Base-by-base conservation (phyloP, 345 rosid genomes). In the Passiflora organensis region DNA sequence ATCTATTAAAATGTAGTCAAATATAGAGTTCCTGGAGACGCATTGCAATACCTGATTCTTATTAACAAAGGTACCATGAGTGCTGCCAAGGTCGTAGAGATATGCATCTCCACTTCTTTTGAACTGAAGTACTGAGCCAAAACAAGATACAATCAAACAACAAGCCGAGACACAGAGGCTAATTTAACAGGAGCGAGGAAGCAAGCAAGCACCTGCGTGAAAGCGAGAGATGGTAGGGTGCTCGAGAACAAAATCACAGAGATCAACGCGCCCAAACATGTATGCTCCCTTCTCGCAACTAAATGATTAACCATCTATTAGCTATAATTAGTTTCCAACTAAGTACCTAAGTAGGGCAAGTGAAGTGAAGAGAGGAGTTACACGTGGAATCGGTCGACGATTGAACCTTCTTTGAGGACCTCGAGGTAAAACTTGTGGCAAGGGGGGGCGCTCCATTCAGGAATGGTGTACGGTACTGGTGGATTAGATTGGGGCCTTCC, bases 171-270 rank as follows among this genome's bases (percentile, higher is more conserved):
- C 39, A 9, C 28, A 25, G 17, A 22, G 9, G 32, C n/a, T n/a
- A 19, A 22, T 9, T 21, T 1, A 21, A 51, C 34, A 51, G 8
- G 25, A 44, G 34, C 34, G n/a, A 39, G 49, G 44, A 16, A 16
- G 25, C 32, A 53, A 43, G 32, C 14, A 54, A 45, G 32, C 72
- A 93, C 99, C 97, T 18, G 99, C 94, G 70, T 93, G 97, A 66
- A 89, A 93, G 46, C 97, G 84, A 32, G 99, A 93, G 49, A 93
- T 76, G 6, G 95, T 86, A 0, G 95, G 87, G 67, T 93, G 99
- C 72, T 86, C 91, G 5, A 93, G 91, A 46, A 83, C 62, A 62
- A 93, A 93, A 69, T 93, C 95, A 51, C 97, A 93, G 44, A 86
- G 76, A 65, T 77, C 83, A 11, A 79, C 84, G 14, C 97, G 94